phyloP scores from a whole-genome alignment of 108 stramenopile species.

The Ochromonas danica region DNA sequence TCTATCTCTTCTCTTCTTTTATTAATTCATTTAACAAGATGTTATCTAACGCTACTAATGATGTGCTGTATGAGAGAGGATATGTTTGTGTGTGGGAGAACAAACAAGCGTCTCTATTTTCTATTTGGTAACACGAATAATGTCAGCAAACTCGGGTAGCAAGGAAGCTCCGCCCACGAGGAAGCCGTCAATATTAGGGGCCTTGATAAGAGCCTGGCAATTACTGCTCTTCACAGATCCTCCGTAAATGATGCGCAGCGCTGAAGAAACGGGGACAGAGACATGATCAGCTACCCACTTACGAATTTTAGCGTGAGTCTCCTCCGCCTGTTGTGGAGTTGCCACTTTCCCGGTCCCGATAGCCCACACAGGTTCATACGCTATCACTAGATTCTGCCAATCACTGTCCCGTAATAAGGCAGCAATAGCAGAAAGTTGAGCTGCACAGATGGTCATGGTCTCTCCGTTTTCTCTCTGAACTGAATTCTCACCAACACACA shows the following conservation, averaged over 20 bases:
- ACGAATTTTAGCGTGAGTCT: slow-evolving; percentile 75
- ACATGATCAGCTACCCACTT: slow-evolving; percentile 71
- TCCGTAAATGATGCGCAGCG: slow-evolving; percentile 81
- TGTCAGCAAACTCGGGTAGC: slow-evolving; percentile 76
- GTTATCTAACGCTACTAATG: too few species aligned
- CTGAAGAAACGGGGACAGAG: slow-evolving; percentile 68
- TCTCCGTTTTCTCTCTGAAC: slow-evolving; percentile 55
- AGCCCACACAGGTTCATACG: slow-evolving; percentile 59
- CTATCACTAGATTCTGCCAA: slow-evolving; percentile 57
- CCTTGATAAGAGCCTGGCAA: slow-evolving; percentile 82
- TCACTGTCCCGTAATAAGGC: slow-evolving; percentile 59
- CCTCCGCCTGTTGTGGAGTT: slow-evolving; percentile 70
- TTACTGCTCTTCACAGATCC: slow-evolving; percentile 85
- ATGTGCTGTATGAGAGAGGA: too few species aligned
- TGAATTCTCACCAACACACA: slow-evolving; percentile 71
- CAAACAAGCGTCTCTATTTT: too few species aligned
- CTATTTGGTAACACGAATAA: slow-evolving; percentile 73
- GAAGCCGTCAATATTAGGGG: slow-evolving; percentile 91
- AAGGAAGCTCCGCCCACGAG: slow-evolving; percentile 94
- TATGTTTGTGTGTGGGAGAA: too few species aligned
- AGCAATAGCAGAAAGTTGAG: slow-evolving; percentile 51
- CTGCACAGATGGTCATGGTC: slow-evolving; percentile 45
- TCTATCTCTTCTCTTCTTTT: too few species aligned
- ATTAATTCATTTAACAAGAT: too few species aligned
- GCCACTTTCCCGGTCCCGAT: slow-evolving; percentile 54